Percentiles rank a stretch among this genome's conserved stretches.
Conservation (phyloP, 2,329 filamentous ascomycete species). For the Diaporthe ampelina region DNA sequence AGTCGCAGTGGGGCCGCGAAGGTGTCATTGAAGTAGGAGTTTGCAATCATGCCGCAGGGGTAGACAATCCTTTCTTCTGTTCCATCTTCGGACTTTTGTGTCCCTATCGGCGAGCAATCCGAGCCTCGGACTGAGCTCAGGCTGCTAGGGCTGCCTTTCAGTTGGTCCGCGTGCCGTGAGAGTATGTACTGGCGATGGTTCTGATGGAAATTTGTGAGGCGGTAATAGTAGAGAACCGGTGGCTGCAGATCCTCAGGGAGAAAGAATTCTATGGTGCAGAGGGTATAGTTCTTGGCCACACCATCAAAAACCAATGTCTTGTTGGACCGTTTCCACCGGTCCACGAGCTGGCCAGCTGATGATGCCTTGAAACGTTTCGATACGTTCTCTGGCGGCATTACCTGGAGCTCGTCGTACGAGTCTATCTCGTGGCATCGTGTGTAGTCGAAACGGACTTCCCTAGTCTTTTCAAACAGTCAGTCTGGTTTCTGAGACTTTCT, state of each 20-base stretch:
- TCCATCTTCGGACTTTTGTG: neutral
- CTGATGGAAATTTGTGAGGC: neutral
- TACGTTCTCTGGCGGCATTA: conserved; percentile 5
- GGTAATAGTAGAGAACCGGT: neutral
- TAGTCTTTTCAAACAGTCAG: neutral
- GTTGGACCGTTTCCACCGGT: conserved; percentile 9
- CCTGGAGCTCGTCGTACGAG: neutral
- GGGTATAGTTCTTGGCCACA: neutral
- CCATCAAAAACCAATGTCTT: neutral
- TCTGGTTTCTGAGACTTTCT: neutral
- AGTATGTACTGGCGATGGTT: conserved; percentile 3
- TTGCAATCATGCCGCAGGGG: neutral
- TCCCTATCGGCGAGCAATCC: neutral
- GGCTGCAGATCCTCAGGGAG: conserved; percentile 3
- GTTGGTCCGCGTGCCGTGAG: neutral
- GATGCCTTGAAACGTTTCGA: neutral
- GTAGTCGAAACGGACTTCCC: neutral
- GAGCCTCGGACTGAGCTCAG: neutral
- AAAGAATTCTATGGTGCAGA: conserved; percentile 4
- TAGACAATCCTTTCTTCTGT: neutral
- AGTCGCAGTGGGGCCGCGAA: neutral
- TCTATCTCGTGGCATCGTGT: conserved; percentile 6
- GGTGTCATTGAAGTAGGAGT: conserved; percentile 1
- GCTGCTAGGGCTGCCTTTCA: neutral
- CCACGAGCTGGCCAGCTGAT: conserved; percentile 1